Evolutionary conservation across 305 asterid genomes (phyloP).

Genomic region (Solanum hybrid): DNA sequence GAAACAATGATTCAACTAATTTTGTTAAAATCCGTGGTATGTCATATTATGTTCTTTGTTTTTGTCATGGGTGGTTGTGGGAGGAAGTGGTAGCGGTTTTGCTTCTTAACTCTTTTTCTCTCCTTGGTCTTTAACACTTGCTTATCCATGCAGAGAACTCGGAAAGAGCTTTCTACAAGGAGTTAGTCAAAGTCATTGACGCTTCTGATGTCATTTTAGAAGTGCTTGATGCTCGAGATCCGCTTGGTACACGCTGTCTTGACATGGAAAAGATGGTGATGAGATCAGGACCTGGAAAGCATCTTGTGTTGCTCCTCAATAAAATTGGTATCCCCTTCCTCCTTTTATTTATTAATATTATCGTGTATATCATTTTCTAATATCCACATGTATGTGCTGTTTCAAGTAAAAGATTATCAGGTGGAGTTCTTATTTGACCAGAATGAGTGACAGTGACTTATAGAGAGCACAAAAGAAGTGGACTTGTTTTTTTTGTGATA

Average conservation of each 20-base stretch:
- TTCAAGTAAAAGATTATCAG: not conserved
- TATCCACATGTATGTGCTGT: not conserved
- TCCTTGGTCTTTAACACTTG: not conserved
- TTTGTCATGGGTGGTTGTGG: not conserved
- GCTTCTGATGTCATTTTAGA: constrained; percentile 93
- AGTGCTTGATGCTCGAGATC: constrained; percentile 98
- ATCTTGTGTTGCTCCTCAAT: constrained; percentile 77
- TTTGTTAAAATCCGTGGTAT: constrained; percentile 40
- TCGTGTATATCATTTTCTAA: not conserved
- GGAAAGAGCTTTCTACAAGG: constrained; percentile 82
- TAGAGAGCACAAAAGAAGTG: not conserved
- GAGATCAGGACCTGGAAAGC: constrained; percentile 67
- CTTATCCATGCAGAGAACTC: constrained; percentile 39
- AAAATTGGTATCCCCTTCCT: constrained; percentile 57
- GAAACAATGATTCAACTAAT: constrained; percentile 16
- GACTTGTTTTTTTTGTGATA: not conserved
- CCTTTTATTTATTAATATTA: not conserved
- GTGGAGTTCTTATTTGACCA: not conserved
- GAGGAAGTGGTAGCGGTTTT: not conserved
- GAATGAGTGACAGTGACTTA: not conserved
- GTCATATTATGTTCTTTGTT: not conserved
- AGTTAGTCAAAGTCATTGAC: constrained; percentile 77
- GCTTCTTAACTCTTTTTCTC: not conserved
- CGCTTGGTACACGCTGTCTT: constrained; percentile 82
- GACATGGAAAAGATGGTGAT: constrained; percentile 94